Evolutionary conservation across 768 basidiomycete species (phyloP).

Genomic region (Phaeotremella fagi): DNA sequence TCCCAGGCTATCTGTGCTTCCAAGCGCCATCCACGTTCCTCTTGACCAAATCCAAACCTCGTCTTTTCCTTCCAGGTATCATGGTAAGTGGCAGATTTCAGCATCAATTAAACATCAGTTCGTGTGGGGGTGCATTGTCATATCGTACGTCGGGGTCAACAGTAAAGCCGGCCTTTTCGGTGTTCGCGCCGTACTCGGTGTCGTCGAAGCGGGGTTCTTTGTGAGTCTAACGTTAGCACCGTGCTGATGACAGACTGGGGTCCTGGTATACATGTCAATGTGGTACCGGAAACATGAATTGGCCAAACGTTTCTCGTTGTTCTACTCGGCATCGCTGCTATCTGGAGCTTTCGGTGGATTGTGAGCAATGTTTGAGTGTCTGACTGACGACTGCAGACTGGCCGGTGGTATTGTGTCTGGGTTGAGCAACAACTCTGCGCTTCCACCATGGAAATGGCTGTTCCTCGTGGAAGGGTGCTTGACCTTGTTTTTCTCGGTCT

Average conservation of each 20-base stretch:
- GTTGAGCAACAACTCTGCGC: conserved; percentile 1
- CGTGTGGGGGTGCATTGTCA: conserved; percentile 14
- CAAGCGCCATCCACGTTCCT: conserved; percentile 19
- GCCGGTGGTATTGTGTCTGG: conserved; percentile 6
- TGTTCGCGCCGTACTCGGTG: conserved; percentile 10
- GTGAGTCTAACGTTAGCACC: not conserved
- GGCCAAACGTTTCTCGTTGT: conserved; percentile 32
- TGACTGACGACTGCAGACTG: not conserved
- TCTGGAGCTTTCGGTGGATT: conserved; percentile 42
- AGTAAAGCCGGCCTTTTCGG: conserved; percentile 1
- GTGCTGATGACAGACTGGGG: conserved; percentile 2
- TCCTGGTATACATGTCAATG: conserved; percentile 21
- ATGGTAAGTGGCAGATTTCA: not conserved
- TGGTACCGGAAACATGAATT: conserved; percentile 26
- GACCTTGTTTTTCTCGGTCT: conserved; percentile 7
- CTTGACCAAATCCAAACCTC: conserved; percentile 2
- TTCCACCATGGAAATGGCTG: conserved; percentile 14
- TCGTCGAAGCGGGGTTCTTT: conserved; percentile 18
- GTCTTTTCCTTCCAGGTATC: conserved; percentile 12
- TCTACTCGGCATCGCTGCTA: conserved; percentile 31
- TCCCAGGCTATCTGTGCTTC: conserved; percentile 5
- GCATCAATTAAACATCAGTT: conserved; percentile 3
- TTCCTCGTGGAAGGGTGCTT: conserved; percentile 12
- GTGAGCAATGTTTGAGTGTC: not conserved
- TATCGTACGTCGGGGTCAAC: conserved; percentile 9